Evolutionary conservation across 129 eudicot genomes (phyloP), one percentile per base, ranked within the genome.

Genomic region (Ambrosia artemisiifolia): DNA sequence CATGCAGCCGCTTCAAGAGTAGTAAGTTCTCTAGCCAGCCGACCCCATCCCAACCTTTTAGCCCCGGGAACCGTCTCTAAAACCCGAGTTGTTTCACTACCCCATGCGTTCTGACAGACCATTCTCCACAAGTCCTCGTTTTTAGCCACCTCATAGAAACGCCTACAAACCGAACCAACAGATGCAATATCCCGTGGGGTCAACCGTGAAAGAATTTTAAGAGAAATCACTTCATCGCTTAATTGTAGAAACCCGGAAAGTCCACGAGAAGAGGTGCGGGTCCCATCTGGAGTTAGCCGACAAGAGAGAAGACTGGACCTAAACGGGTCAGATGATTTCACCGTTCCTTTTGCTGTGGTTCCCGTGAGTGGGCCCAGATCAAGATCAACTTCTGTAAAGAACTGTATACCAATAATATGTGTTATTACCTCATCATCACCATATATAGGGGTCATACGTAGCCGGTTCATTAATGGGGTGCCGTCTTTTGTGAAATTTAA

Each of bases 31-130:
- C 95, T 73, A 4, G 98, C 98, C 76, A 92, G 60, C 61, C 91
- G 79, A 60, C 98, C 94, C 98, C 98, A 92, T 9, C 98, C 98
- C 12, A 92, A 73, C 74, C 96, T 75, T 71, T 92, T 92, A 65
- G 95, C 88, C 43, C 96, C 98, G 2, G 98, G 91, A 75, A 92
- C 96, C 2, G 90, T 71, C 75, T 92, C 96, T 10, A 92, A 24
- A 56, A 89, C 89, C 48, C 92, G 78, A 10, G 95, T 89, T 1
- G 95, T 85, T 79, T 92, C 98, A 70, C 85, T 87, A 14, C 98
- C 98, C 98, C 98, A 92, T 0, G 94, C 96, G 76, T 87, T 92
- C 62, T 89, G 98, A 62, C 98, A 92, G 20, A 92, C 95, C 95
- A 83, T 88, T 71, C 95, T 87, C 96, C 98, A 89, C 8, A 92